A percentile compares a stretch with the other conserved stretches of the same genome.
These are phyloP conservation scores for Colletotrichum agaves DNA, from an alignment of 2,329 filamentous ascomycete genomes.

Conservation along the genomic window DNA sequence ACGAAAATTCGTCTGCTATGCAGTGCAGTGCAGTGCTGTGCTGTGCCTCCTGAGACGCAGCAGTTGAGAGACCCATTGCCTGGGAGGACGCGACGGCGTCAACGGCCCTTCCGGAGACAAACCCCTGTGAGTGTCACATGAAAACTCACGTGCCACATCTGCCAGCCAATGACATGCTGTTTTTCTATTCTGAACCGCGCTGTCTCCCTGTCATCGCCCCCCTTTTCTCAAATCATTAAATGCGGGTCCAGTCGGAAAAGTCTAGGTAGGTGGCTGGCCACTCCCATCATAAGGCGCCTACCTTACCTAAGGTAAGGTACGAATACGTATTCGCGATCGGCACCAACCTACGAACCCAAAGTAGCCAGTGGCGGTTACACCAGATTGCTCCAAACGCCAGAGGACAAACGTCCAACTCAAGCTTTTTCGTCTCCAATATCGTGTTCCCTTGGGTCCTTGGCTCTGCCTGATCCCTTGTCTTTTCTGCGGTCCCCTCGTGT, in stretches of 20 bases:
- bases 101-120: neutral
- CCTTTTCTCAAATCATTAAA: conserved; percentile 23
- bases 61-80: conserved; percentile 1
- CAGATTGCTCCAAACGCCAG: neutral
- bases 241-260: conserved; percentile 9
- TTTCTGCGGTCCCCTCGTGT: neutral
- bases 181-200: neutral
- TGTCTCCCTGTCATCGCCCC: neutral
- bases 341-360: too few species aligned
- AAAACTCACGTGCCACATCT: fast-evolving
- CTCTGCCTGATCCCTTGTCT: conserved; percentile 31
- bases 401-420: conserved; percentile 11
- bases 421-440: conserved; percentile 24
- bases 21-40: neutral
- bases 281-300: too few species aligned
- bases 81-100: conserved; percentile 6
- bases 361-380: conserved; percentile 12
- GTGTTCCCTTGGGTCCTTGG: conserved; percentile 4
- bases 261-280: conserved; percentile 7
- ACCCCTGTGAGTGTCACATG: neutral
- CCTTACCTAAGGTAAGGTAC: too few species aligned
- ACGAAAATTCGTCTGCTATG: neutral
- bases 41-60: conserved; percentile 1
- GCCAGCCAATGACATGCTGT: neutral
- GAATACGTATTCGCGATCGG: conserved; percentile 1